phyloP scores from a whole-genome alignment of 441 rosid species.

The Manihot esculenta region DNA sequence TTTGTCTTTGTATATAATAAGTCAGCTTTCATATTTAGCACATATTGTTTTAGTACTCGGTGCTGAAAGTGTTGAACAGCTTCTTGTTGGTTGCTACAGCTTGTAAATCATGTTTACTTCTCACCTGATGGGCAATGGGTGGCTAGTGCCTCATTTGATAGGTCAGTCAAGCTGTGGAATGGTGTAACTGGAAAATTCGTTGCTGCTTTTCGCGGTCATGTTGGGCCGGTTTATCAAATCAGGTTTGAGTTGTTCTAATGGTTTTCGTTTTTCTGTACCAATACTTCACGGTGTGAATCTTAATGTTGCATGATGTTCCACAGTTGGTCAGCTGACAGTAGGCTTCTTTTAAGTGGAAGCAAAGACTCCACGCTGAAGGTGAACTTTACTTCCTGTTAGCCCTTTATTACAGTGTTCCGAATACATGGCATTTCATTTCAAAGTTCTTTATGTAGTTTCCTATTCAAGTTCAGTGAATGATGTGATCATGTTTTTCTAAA shows the following conservation, averaged over 20 bases:
- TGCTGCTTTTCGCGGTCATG: slow-evolving; percentile 90
- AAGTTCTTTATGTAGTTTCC: neutral
- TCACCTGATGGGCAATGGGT: slow-evolving; percentile 99
- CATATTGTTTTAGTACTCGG: neutral
- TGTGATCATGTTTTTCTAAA: too few relatives aligned
- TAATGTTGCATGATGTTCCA: slow-evolving; percentile 19
- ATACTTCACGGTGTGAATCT: slow-evolving; percentile 5
- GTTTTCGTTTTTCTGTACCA: neutral
- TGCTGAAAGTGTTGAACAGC: neutral
- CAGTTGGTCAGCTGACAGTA: slow-evolving; percentile 99
- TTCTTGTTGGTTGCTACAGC: slow-evolving; percentile 49
- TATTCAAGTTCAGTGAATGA: neutral
- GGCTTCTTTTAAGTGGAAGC: slow-evolving; percentile 96
- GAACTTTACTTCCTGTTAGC: neutral
- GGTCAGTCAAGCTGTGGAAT: slow-evolving; percentile 94
- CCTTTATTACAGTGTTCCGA: neutral
- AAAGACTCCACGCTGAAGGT: slow-evolving; percentile 98
- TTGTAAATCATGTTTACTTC: slow-evolving; percentile 92
- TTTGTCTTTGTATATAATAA: neutral
- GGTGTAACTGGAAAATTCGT: slow-evolving; percentile 86
- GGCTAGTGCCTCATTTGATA: slow-evolving; percentile 97
- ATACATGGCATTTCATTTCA: neutral
- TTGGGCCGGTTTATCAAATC: slow-evolving; percentile 95
- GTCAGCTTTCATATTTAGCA: neutral
- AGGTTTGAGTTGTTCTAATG: slow-evolving; percentile 43